Base-by-base conservation (phyloP, 495 filamentous ascomycete genomes). In the Bacidia gigantensis region DNA sequence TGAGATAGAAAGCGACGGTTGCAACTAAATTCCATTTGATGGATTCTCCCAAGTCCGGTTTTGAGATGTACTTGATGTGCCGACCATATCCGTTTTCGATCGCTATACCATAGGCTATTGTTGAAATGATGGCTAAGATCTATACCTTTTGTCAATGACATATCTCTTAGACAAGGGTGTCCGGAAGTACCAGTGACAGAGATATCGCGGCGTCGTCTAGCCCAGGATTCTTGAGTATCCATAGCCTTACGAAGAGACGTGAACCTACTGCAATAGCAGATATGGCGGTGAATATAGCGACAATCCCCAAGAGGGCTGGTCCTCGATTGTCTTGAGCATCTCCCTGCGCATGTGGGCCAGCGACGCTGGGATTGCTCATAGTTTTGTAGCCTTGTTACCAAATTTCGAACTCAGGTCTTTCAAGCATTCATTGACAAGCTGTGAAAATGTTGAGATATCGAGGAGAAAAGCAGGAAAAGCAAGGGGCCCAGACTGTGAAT, bases 41-140 rank as follows among this genome's bases (percentile, higher is more conserved):
- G 9, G 50, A 35, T 18, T 11, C 45, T 11, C 18, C 35, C 26
- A 54, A 12, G 1, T 52, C n/a, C 11, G 26, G 12, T 12, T 11
- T 38, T 21, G 26, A 42, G 21, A 57, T 35, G 23, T 53, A 47
- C 3, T 49, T 42, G 5, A 49, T 25, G 24, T 57, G 55, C 12
- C 51, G 51, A 23, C 55, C 55, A 25, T 56, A 43, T 11, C 55
- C 55, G 18, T 53, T 22, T 1, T 46, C 24, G 39, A 53, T 49
- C 12, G 46, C 46, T 32, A 49, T 49, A 1, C 46, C 46, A 24
- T 49, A 49, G 11, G 46, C 1, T 32, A 32, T 32, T 49, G 46
- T 49, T 18, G 46, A 35, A 0, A 49, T 32, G 24, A 49, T 11
- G 29, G 46, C 46, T 20, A 49, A 49, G 3, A 49, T 26, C 46